Base-by-base conservation (phyloP, 2,329 filamentous ascomycete species). In the Epichloe hybrida region DNA sequence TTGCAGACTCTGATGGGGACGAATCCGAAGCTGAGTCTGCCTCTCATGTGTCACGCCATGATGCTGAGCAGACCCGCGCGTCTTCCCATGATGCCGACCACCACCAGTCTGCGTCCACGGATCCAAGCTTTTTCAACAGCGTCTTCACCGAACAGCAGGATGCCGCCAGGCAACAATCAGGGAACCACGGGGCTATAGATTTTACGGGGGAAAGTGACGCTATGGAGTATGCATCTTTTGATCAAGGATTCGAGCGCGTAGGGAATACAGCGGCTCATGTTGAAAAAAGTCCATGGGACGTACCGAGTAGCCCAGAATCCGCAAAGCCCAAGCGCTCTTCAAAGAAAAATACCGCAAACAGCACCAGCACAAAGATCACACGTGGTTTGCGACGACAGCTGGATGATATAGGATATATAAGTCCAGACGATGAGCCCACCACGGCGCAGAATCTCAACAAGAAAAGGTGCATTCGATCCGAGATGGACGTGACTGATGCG, bases 131-230 rank as follows among this genome's bases (percentile, higher is more conserved):
- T 55, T 77, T 77, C 54, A 68, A 69, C 45, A 66, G 62, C 47
- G 58, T 77, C 9, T 76, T 74, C 52, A 64, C 73, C 21, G 70
- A 74, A 46, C 72, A 76, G 56, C 65, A 67, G 39, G 62, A 63
- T 36, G 63, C 64, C 21, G 58, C 61, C 15, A 53, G 51, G 31
- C 56, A 59, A 43, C 54, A 58, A 20, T 12, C 37, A 34, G 39
- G 31, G 13, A 38, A 35, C 3, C 6, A 15, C 6, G 35, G 34
- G 1, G 35, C 42, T 17, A 45, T 23, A 23, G 41, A 45, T 11
- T 39, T 37, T 11, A 34, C 23, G 12, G 46, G 46, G 40, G 50
- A 47, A 40, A 40, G 23, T 20, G 48, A 53, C 15, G 27, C 17
- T 17, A 20, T 23, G 23, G 40, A 50, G 5, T 36, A 4, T 36